These are phyloP conservation scores for Backusella morwellensis DNA, from an alignment of 192 early-diverging fungal genomes.

Conservation along the genomic window DNA sequence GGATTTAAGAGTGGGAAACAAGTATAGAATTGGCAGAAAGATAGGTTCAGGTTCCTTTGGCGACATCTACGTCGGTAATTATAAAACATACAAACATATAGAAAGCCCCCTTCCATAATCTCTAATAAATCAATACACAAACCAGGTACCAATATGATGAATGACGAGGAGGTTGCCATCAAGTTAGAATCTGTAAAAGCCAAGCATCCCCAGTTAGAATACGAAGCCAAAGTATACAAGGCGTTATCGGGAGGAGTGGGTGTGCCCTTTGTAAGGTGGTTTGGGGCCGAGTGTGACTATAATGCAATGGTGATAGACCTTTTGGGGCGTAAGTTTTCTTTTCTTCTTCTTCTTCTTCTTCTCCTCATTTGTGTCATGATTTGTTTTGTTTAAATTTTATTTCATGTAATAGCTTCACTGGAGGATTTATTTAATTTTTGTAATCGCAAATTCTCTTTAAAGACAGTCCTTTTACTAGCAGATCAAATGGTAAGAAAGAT, in stretches of 20 bases:
- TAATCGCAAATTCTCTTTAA: constrained; percentile 83
- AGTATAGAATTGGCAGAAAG: constrained; percentile 92
- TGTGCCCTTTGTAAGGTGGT: constrained; percentile 84
- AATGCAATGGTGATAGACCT: constrained; percentile 89
- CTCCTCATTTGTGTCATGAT: constrained; percentile 5
- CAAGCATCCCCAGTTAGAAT: constrained; percentile 97
- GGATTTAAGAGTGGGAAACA: constrained; percentile 87
- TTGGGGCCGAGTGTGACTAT: constrained; percentile 79
- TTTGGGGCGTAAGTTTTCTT: constrained; percentile 55
- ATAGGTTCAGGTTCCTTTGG: constrained; percentile 98
- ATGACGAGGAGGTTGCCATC: constrained; percentile 95
- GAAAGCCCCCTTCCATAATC: background rate
- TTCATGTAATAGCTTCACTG: constrained; percentile 50
- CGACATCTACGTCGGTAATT: constrained; percentile 87
- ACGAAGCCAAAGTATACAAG: constrained; percentile 95
- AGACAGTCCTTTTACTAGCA: constrained; percentile 82
- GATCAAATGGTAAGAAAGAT: constrained; percentile 72
- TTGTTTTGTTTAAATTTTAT: background rate
- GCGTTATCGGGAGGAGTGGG: constrained; percentile 90
- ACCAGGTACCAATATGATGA: constrained; percentile 79
- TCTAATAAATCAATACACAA: background rate
- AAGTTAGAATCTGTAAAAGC: constrained; percentile 94
- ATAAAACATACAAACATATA: background rate
- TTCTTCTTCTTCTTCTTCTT: background rate
- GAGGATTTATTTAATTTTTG: constrained; percentile 93